Percentiles rank a stretch among this genome's conserved stretches.
Evolutionary conservation across 352 stramenopile species (phyloP).

Genomic region (Discostella stelligera): DNA sequence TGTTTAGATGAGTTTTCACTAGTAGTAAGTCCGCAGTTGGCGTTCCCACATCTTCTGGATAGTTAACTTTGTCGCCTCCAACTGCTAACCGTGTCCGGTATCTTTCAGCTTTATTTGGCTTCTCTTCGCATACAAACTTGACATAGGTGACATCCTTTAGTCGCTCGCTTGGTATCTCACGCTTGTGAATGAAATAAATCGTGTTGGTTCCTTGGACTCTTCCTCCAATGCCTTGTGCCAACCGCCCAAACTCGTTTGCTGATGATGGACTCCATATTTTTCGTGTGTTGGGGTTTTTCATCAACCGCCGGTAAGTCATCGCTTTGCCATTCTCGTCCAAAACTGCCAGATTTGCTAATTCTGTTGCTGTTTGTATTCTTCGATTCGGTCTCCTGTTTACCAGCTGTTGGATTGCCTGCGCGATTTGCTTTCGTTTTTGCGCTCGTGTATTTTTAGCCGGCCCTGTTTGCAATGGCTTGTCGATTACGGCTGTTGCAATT

Average conservation of each 20-base stretch:
- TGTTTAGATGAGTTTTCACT: conserved; percentile 34
- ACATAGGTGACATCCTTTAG: conserved; percentile 13
- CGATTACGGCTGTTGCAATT: too few relatives aligned
- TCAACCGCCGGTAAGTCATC: conserved; percentile 9
- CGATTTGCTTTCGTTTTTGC: too few relatives aligned
- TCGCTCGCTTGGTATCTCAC: conserved; percentile 6
- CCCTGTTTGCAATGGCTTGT: too few relatives aligned
- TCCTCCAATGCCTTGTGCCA: conserved; percentile 8
- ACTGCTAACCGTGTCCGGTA: conserved; percentile 13
- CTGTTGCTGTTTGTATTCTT: background rate
- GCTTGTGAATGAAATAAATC: conserved; percentile 21
- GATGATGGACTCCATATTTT: background rate
- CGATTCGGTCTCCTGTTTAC: background rate
- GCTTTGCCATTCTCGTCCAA: conserved; percentile 2
- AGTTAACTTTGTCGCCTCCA: conserved; percentile 15
- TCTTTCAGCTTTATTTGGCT: conserved; percentile 1
- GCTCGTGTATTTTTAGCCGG: too few relatives aligned
- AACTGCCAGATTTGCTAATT: background rate
- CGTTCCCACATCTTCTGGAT: conserved; percentile 1
- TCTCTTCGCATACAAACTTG: conserved; percentile 4
- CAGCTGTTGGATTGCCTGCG: too few relatives aligned
- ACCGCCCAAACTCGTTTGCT: conserved; percentile 1
- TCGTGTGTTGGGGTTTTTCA: background rate
- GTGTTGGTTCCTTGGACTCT: conserved; percentile 24
- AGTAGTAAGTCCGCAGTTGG: conserved; percentile 6